These are phyloP conservation scores for Penicillium sp. DNA, from an alignment of 2,329 filamentous ascomycete species.

Conservation along the genomic window DNA sequence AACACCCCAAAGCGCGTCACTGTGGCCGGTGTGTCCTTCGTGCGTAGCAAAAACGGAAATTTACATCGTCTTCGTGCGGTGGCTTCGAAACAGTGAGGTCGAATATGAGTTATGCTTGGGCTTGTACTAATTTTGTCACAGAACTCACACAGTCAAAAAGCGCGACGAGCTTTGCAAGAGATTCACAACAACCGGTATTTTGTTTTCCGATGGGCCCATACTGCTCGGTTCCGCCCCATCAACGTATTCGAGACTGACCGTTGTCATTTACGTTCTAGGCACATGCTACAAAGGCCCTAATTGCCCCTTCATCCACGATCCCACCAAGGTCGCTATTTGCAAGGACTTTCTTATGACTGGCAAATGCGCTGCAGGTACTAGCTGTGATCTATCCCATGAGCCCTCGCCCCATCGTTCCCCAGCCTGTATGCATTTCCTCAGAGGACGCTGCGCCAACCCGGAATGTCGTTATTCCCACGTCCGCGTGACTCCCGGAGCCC, in stretches of 20 bases:
- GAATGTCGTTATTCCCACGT: slow-evolving; percentile 85
- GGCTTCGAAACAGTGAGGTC: slow-evolving; percentile 67
- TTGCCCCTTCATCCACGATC: slow-evolving; percentile 81
- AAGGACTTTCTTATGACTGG: slow-evolving; percentile 79
- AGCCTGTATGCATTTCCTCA: slow-evolving; percentile 82
- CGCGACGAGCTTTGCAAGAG: slow-evolving; percentile 69
- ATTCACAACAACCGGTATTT: slow-evolving; percentile 54
- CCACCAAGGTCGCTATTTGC: slow-evolving; percentile 83
- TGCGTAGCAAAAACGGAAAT: slow-evolving; percentile 83
- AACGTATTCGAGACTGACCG: slow-evolving; percentile 31
- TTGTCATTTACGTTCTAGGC: slow-evolving; percentile 54
- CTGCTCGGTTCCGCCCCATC: slow-evolving; percentile 8
- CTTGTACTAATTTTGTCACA: slow-evolving; percentile 22
- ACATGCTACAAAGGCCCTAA: slow-evolving; percentile 75
- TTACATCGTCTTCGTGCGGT: slow-evolving; percentile 73
- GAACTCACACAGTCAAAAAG: slow-evolving; percentile 58
- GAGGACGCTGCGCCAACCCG: slow-evolving; percentile 82
- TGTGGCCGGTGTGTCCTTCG: slow-evolving; percentile 75
- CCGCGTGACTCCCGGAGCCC: slow-evolving; percentile 68
- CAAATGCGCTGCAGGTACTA: slow-evolving; percentile 69
- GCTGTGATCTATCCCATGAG: slow-evolving; percentile 89
- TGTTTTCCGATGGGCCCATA: slow-evolving; percentile 21
- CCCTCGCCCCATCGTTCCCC: slow-evolving; percentile 78
- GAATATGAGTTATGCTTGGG: slow-evolving; percentile 8
- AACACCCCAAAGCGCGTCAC: slow-evolving; percentile 69